Evolutionary conservation across 495 filamentous ascomycete species (phyloP), one percentile per base, ranked within the genome.

Genomic region (Umbilicaria muhlenbergii): DNA sequence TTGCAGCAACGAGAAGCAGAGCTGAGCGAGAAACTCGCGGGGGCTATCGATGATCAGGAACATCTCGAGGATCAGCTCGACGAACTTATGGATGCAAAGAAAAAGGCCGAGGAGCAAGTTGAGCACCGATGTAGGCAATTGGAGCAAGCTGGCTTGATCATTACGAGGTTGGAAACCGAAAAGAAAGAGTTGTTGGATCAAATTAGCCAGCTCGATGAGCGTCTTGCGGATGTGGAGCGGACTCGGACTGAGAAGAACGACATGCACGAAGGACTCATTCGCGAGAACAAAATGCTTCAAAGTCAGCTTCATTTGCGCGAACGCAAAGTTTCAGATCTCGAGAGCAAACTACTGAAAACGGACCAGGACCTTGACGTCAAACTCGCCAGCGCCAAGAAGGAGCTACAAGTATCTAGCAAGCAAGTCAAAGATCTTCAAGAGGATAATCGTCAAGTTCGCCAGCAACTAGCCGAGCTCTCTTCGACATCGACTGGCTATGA

Each of bases 31-130:
- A 94, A 96, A 62, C 68, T 99, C 16, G 73, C 86, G 11, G 91
- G 80, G 31, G 88, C 91, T n/a, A 71, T 95, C 38, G 82, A 94
- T 14, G 92, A 99, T 50, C 91, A 96, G 59, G 92, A 96, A 55
- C 77, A 75, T 28, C 73, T 96, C 2, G 92, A 99, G 58, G 83
- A 87, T 36, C 87, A 96, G 56, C 68, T 99, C 0, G 92, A 99
- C 58, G 78, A 81, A 42, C 67, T 96, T 16, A 78, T 99, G 21
- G 74, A 79, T 21, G 86, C 88, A 2, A 94, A 94, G 62, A 92
- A 85, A 62, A 83, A 75, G 39, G 80, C 83, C 0, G 89, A 96
- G 53, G 79, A 87, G 16, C 78, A 94, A 43, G 75, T 87, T 2
- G 78, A 93, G 34, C 67, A 76, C 39, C 84, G 78, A 53, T 74